Evolutionary conservation across 1,284 basidiomycete species (phyloP).

Genomic region (Ceratobasidium sp.): DNA sequence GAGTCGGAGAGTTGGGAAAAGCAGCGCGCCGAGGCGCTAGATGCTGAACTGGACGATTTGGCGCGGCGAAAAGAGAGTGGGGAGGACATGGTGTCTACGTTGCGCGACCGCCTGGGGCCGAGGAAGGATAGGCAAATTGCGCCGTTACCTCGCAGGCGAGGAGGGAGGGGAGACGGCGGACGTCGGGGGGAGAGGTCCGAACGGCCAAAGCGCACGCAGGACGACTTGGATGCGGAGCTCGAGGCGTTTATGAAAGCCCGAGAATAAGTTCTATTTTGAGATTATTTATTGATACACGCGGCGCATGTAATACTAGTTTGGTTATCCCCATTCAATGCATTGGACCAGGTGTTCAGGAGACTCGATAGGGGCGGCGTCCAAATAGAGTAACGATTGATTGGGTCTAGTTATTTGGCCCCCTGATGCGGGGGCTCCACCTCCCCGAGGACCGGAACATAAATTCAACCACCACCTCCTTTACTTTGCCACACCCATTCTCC

Average conservation of each 20-base stretch:
- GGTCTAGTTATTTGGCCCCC: conserved; percentile 1
- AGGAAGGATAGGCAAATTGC: conserved; percentile 40
- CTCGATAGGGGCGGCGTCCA: conserved; percentile 10
- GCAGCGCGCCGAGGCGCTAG: conserved; percentile 8
- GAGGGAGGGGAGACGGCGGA: conserved; percentile 11
- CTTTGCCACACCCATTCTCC: neutral
- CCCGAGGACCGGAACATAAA: conserved; percentile 12
- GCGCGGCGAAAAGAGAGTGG: conserved; percentile 15
- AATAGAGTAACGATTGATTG: conserved; percentile 20
- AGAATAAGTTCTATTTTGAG: conserved; percentile 16
- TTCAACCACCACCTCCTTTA: conserved; percentile 4
- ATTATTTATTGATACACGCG: conserved; percentile 16
- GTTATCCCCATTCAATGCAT: neutral
- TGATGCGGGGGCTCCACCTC: conserved; percentile 4
- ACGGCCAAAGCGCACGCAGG: conserved; percentile 39
- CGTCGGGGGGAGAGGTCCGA: conserved; percentile 9
- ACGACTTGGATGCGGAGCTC: conserved; percentile 41
- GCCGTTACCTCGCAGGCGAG: conserved; percentile 28
- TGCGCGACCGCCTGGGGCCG: conserved; percentile 25
- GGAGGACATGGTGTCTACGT: conserved; percentile 8
- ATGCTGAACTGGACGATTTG: conserved; percentile 33
- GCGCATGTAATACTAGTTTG: conserved; percentile 9
- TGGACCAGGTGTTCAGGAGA: neutral
- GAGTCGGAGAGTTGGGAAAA: conserved; percentile 4
- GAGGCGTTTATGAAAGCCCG: conserved; percentile 43